These are phyloP conservation scores for Apiospora aurea DNA, from an alignment of 2,329 filamentous ascomycete species.

Conservation along the genomic window DNA sequence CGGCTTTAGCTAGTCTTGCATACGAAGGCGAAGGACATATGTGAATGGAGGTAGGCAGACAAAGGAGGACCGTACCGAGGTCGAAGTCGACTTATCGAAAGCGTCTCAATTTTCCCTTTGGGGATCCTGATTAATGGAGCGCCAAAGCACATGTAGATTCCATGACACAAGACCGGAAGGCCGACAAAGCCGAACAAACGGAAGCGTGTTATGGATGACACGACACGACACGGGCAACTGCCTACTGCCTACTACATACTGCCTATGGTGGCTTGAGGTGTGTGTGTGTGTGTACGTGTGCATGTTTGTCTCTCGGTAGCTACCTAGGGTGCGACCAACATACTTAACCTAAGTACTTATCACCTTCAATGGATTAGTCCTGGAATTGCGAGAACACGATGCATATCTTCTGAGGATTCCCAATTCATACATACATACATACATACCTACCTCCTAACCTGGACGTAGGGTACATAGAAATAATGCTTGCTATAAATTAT, in stretches of 20 bases:
- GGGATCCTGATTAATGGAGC: not conserved
- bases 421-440: too few relatives aligned
- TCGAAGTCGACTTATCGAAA: not conserved
- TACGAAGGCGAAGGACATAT: not conserved
- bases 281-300: not conserved
- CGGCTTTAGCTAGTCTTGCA: not conserved
- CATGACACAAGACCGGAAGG: not conserved
- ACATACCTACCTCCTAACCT: too few relatives aligned
- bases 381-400: not conserved
- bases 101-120: not conserved
- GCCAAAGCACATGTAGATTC: slow-evolving; percentile 13
- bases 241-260: not conserved
- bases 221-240: not conserved
- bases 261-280: not conserved
- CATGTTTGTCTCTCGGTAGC: not conserved
- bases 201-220: slow-evolving; percentile 1
- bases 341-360: not conserved
- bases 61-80: not conserved
- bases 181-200: slow-evolving; percentile 16
- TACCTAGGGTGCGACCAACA: not conserved
- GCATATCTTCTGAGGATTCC: too few relatives aligned
- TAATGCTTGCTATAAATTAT: too few relatives aligned
- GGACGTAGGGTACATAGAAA: too few relatives aligned
- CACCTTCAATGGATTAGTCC: too few relatives aligned
- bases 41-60: not conserved